phyloP scores from a whole-genome alignment of 2,329 filamentous ascomycete species.

The Cordyceps cicadae region DNA sequence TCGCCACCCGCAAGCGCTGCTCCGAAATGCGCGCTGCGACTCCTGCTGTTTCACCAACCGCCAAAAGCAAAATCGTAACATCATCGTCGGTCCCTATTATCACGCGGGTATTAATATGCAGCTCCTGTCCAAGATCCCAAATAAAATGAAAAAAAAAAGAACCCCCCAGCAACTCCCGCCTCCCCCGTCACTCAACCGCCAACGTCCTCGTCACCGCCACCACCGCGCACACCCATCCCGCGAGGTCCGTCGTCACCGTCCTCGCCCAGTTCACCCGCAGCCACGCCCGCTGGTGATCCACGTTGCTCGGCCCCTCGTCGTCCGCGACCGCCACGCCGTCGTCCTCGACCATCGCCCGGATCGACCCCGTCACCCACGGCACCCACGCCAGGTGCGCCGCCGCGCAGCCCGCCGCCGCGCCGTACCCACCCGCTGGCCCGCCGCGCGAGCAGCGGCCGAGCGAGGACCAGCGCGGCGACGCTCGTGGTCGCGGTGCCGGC shows the following conservation, averaged over 20 bases:
- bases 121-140: too few relatives aligned
- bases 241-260: conserved; percentile 27
- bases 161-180: neutral
- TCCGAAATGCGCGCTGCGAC: too few relatives aligned
- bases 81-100: too few relatives aligned
- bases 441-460: conserved; percentile 17
- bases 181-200: neutral
- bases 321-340: conserved; percentile 12
- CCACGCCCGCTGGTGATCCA: conserved; percentile 24
- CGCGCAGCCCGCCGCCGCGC: conserved; percentile 23
- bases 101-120: too few relatives aligned
- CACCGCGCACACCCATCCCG: conserved; percentile 25
- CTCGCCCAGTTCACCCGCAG: conserved; percentile 23
- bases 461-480: conserved; percentile 18
- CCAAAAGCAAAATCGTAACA: too few relatives aligned
- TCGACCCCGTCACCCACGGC: conserved; percentile 25
- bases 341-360: conserved; percentile 24
- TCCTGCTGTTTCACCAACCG: too few relatives aligned
- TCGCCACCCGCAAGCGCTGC: too few relatives aligned
- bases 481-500: conserved; percentile 26
- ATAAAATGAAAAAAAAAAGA: neutral
- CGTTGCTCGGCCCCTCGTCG: conserved; percentile 18
- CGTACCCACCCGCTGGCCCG: conserved; percentile 24
- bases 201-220: conserved; percentile 24
- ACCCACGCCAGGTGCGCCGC: conserved; percentile 26